Percentiles rank a stretch among this genome's conserved stretches.
phyloP scores from a whole-genome alignment of 2,329 filamentous ascomycete species.

The Incumbomyces lentus region DNA sequence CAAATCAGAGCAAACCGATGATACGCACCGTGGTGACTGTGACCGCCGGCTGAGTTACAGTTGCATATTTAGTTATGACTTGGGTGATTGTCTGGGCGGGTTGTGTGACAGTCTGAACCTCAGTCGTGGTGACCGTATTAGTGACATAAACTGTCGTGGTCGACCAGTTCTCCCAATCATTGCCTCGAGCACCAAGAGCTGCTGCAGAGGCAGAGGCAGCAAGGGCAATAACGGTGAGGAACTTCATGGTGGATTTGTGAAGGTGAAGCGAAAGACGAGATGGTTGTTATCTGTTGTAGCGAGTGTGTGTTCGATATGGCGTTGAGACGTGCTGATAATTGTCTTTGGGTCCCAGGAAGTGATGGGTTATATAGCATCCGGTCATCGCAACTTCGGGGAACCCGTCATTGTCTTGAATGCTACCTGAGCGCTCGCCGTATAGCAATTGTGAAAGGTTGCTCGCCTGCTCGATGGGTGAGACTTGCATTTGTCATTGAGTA shows the following conservation, averaged over 20 bases:
- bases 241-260: conserved; percentile 3
- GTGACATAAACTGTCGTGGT: background rate
- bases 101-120: too few relatives aligned
- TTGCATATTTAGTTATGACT: too few relatives aligned
- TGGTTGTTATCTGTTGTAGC: too few relatives aligned
- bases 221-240: conserved; percentile 2
- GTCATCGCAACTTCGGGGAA: background rate
- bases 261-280: too few relatives aligned
- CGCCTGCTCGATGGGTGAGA: background rate
- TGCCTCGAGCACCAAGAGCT: background rate
- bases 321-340: too few relatives aligned
- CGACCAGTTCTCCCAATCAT: background rate
- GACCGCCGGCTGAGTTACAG: too few relatives aligned
- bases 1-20: too few relatives aligned
- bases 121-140: background rate
- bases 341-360: too few relatives aligned
- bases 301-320: too few relatives aligned
- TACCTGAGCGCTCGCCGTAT: background rate
- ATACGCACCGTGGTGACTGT: too few relatives aligned
- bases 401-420: background rate
- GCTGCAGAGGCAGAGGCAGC: conserved; percentile 5
- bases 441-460: background rate
- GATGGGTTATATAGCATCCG: too few relatives aligned
- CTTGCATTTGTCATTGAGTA: conserved; percentile 2
- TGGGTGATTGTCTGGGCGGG: too few relatives aligned